Evolutionary conservation across 768 basidiomycete genomes (phyloP).

Genomic region (Suillus americanus): DNA sequence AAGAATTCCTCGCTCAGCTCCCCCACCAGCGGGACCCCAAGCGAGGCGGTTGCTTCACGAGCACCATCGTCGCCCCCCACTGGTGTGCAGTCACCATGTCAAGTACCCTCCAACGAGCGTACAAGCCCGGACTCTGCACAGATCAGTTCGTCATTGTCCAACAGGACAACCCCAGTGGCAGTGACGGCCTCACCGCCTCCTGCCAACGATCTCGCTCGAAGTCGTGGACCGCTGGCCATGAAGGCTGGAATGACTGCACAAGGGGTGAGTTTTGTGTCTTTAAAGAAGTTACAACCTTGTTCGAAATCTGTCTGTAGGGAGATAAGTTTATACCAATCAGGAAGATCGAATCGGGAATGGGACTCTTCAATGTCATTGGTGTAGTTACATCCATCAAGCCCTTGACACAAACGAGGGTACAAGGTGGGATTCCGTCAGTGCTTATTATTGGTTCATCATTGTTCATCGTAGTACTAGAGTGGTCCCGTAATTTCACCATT

Average conservation of each 20-base stretch:
- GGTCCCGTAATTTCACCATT: conserved; percentile 42
- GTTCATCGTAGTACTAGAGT: conserved; percentile 39
- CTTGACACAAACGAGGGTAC: conserved; percentile 18
- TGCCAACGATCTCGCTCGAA: not conserved
- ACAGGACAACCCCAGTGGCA: not conserved
- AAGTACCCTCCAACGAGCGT: not conserved
- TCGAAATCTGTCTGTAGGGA: conserved; percentile 17
- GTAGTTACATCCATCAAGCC: conserved; percentile 24
- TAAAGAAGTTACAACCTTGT: too few species aligned
- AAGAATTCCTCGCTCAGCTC: too few species aligned
- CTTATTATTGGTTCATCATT: not conserved
- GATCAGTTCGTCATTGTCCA: not conserved
- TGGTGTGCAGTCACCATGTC: not conserved
- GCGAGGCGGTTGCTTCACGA: not conserved
- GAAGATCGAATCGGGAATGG: conserved; percentile 14
- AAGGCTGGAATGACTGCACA: not conserved
- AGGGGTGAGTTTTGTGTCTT: not conserved
- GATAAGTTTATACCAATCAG: conserved; percentile 23
- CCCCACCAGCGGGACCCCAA: not conserved
- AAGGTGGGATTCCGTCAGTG: conserved; percentile 23
- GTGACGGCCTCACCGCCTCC: not conserved
- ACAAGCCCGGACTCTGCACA: not conserved
- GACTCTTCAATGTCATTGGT: conserved; percentile 30
- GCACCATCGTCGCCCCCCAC: not conserved
- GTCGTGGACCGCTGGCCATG: not conserved